Evolutionary conservation across 176 grass and related monocot species (phyloP), one percentile per base, ranked within the genome.

Genomic region (Cenchrus americanus): DNA sequence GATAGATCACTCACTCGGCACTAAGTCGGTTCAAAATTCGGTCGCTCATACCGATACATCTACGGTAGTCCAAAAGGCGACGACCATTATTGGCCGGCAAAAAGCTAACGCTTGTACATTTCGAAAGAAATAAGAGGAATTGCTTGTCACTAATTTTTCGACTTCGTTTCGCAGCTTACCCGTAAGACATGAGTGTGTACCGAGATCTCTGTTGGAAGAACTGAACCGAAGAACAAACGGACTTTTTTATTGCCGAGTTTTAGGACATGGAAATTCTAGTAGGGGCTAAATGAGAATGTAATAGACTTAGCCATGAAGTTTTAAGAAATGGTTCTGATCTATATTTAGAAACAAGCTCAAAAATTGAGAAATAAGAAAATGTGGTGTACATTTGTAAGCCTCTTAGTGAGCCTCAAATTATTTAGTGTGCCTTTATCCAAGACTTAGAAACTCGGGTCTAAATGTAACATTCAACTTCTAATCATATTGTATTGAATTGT

Each of bases 11-110:
- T 84, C 14, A 74, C 66, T 34, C 17, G 75, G 88, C 73, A 52
- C 62, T 81, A 44, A 88, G 80, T 54, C n/a, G 26, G 24, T 73
- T 73, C 80, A 66, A 27, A 69, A 30, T 70, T 77, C 48, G 66
- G 34, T 75, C 34, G n/a, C 37, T 34, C 46, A 62, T 80, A 73
- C 15, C 10, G 77, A 84, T 48, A 72, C 21, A 5, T 66, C 54
- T 55, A 61, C 19, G 58, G 68, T 52, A 67, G 26, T 68, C 49
- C 60, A 30, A 62, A 10, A 62, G 42, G 43, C 0, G 1, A 2
- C 27, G 6, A 50, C 14, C 27, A 17, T 24, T 79, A 44, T 53
- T 27, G 67, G 30, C 14, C 27, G 53, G 53, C 1, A 41, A 42
- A 57, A 13, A 66, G 23, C 62, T 48, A 69, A 60, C 57, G 10